Evolutionary conservation across 305 asterid genomes (phyloP).

Genomic region (Caryopteris hybrid): DNA sequence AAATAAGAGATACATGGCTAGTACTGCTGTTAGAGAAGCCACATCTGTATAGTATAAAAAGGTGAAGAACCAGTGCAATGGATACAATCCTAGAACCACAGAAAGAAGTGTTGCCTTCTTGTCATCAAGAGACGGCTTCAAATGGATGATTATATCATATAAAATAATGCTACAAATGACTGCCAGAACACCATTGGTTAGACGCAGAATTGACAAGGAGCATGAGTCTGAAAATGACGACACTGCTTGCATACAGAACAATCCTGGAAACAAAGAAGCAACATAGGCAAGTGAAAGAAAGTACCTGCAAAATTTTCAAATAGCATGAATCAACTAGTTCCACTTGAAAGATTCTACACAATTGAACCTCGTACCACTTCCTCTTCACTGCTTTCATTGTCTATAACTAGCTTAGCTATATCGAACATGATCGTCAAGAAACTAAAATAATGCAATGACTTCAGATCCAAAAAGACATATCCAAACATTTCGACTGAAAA

Average conservation of each 20-base stretch:
- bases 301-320: conserved; percentile 73
- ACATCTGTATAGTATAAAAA: conserved; percentile 88
- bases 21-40: conserved; percentile 83
- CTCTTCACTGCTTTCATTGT: not conserved
- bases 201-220: conserved; percentile 70
- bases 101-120: conserved; percentile 65
- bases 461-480: not conserved
- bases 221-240: conserved; percentile 56
- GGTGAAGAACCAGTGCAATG: conserved; percentile 95
- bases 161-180: conserved; percentile 67
- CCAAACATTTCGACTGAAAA: not conserved
- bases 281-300: conserved; percentile 87
- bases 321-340: conserved; percentile 35
- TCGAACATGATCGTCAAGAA: not conserved
- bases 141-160: conserved; percentile 55
- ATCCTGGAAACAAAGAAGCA: conserved; percentile 91
- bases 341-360: conserved; percentile 3
- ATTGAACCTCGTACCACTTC: not conserved
- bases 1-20: conserved; percentile 67
- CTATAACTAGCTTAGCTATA: conserved; percentile 3
- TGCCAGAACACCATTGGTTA: conserved; percentile 73
- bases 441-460: not conserved
- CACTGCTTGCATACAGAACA: conserved; percentile 37
- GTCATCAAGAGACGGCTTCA: conserved; percentile 70
- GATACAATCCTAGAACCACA: conserved; percentile 72